phyloP scores from a whole-genome alignment of 805 yeast genomes.

The Kodamaea neixiangensis region DNA sequence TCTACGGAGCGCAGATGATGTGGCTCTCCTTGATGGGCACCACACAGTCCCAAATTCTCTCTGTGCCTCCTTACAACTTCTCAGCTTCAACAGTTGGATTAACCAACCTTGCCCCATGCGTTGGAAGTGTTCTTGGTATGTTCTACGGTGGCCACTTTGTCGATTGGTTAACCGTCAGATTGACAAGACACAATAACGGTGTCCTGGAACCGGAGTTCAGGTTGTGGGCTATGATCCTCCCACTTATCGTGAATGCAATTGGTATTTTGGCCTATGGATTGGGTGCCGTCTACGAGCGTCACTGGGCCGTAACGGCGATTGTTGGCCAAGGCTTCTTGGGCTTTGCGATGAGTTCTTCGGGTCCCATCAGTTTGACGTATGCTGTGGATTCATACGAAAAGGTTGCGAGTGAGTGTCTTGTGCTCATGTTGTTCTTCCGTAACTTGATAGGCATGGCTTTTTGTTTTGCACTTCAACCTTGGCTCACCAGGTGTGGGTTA shows the following conservation, averaged over 20 bases:
- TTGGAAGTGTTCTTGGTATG: conserved; percentile 48
- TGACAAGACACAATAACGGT: conserved; percentile 47
- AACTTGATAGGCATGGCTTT: conserved; percentile 48
- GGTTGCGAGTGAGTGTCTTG: conserved; percentile 46
- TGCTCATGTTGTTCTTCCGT: conserved; percentile 43
- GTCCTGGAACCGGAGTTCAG: conserved; percentile 49
- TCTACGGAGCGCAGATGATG: conserved; percentile 53
- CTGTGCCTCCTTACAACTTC: conserved; percentile 42
- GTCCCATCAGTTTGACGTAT: conserved; percentile 46
- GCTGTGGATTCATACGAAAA: conserved; percentile 47
- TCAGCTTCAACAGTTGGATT: conserved; percentile 40
- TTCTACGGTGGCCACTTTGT: conserved; percentile 46
- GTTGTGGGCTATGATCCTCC: conserved; percentile 43
- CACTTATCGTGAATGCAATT: conserved; percentile 41
- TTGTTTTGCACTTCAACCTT: conserved; percentile 48
- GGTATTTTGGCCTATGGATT: conserved; percentile 50
- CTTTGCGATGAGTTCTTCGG: conserved; percentile 47
- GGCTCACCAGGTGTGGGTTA: conserved; percentile 44
- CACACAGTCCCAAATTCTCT: conserved; percentile 43
- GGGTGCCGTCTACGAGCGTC: conserved; percentile 33
- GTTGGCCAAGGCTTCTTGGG: conserved; percentile 48
- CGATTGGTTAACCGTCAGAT: conserved; percentile 34
- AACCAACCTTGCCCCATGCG: conserved; percentile 44
- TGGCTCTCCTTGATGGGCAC: conserved; percentile 48
- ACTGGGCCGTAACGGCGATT: conserved; percentile 47